phyloP scores from a whole-genome alignment of 768 basidiomycete genomes.

The Myochromella boudieri region DNA sequence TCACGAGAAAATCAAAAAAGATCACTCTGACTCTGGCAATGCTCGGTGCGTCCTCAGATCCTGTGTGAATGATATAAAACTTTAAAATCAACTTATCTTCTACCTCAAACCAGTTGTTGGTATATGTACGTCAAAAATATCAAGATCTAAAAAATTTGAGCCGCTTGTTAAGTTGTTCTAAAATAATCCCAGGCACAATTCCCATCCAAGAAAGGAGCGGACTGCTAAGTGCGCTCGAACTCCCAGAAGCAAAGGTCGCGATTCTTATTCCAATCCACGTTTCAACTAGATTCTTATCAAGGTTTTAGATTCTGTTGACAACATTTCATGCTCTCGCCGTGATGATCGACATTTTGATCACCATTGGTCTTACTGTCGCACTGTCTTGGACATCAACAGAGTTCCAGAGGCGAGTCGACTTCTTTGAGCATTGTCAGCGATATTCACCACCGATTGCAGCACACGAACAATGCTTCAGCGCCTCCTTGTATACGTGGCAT shows the following conservation, averaged over 20 bases:
- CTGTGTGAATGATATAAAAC: neutral
- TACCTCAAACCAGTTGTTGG: neutral
- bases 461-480: slow-evolving; percentile 10
- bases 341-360: slow-evolving; percentile 8
- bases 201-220: neutral
- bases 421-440: neutral
- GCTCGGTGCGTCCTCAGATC: neutral
- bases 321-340: slow-evolving; percentile 5
- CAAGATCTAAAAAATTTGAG: neutral
- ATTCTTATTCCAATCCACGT: neutral
- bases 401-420: neutral
- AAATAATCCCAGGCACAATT: neutral
- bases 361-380: slow-evolving; percentile 2
- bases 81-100: neutral
- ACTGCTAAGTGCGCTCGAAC: neutral
- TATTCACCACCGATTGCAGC: neutral
- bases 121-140: neutral
- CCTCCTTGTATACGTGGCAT: slow-evolving; percentile 7
- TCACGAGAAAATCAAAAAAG: neutral
- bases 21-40: neutral
- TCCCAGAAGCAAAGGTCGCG: neutral
- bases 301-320: neutral
- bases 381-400: neutral
- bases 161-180: neutral
- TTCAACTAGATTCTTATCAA: neutral